Base-by-base conservation (phyloP, 257 asterid species). In the Plectranthus barbatus region DNA sequence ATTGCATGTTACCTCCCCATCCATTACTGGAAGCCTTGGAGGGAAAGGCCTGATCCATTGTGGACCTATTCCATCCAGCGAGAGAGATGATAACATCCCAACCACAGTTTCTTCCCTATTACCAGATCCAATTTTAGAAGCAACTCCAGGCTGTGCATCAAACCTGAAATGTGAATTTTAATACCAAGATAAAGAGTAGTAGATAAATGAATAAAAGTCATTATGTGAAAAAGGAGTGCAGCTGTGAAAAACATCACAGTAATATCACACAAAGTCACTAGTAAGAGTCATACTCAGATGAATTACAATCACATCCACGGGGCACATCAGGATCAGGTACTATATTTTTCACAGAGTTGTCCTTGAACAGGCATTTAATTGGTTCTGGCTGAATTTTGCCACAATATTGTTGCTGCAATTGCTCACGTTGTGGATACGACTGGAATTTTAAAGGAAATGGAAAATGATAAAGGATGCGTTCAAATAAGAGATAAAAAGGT, bases 11-110 rank as follows among this genome's bases (percentile, higher is more conserved):
- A 93, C 99, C 86, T 93, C 99, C 64, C 95, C 95, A 73, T 83
- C 83, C 84, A 76, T 73, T 60, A 85, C 88, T 20, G 97, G 97
- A 46, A 90, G 86, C 87, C 87, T 80, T 18, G 99, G 99, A 51
- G 99, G 99, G 46, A 68, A 60, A 10, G 97, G 96, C 76, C 99
- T 83, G 69, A 90, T 80, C 99, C 97, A 90, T 37, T 87, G 88
- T 29, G 99, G 97, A 48, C 80, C 76, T 56, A 90, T 70, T 60
- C 95, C 95, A 69, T 82, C 94, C 68, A 81, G 39, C 7, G 99
- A 87, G 49, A 80, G 67, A 64, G 82, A 79, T 20, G 89, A 76
- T 60, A 92, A 40, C 70, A 87, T 62, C 69, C 95, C 97, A 56
- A 75, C 77, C 21, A 92, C 60, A 4, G 91, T 74, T 74, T 85